Evolutionary conservation across 2,329 filamentous ascomycete genomes (phyloP).

Genomic region (Pestalotiopsis sp.): DNA sequence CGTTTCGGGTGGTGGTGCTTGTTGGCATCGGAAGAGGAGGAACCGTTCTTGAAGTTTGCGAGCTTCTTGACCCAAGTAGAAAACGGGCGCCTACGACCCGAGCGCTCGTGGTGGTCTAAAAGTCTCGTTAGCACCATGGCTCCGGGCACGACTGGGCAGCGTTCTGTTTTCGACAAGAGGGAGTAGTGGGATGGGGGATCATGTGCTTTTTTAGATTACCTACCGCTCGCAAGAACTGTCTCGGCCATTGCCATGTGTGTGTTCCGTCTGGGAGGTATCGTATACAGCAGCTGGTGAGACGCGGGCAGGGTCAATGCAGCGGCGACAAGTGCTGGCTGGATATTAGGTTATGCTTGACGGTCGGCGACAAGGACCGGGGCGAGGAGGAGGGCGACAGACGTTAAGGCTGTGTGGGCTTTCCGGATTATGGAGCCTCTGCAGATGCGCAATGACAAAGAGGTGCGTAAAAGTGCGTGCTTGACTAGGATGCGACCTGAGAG

Average conservation of each 20-base stretch:
- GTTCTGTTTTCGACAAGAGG: not conserved
- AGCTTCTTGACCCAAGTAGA: slow-evolving; percentile 93
- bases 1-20: slow-evolving; percentile 42
- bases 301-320: not conserved
- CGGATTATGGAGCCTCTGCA: not conserved
- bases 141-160: not conserved
- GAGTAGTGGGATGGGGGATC: not conserved
- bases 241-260: slow-evolving; percentile 8
- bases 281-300: not conserved
- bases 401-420: not conserved
- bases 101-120: slow-evolving; percentile 60
- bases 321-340: not conserved
- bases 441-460: not conserved
- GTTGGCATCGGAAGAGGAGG: slow-evolving; percentile 58
- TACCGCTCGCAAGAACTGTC: slow-evolving; percentile 4
- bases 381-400: not conserved
- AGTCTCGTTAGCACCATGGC: slow-evolving; percentile 5
- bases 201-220: not conserved
- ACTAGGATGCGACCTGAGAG: not conserved
- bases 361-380: not conserved
- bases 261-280: not conserved
- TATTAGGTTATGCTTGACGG: not conserved
- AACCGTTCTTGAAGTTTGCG: slow-evolving; percentile 75
- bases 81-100: slow-evolving; percentile 79
- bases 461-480: not conserved